Percentiles rank a stretch among this genome's conserved stretches.
Evolutionary conservation across 345 rosid species (phyloP).

Genomic region (Carallia brachiata): DNA sequence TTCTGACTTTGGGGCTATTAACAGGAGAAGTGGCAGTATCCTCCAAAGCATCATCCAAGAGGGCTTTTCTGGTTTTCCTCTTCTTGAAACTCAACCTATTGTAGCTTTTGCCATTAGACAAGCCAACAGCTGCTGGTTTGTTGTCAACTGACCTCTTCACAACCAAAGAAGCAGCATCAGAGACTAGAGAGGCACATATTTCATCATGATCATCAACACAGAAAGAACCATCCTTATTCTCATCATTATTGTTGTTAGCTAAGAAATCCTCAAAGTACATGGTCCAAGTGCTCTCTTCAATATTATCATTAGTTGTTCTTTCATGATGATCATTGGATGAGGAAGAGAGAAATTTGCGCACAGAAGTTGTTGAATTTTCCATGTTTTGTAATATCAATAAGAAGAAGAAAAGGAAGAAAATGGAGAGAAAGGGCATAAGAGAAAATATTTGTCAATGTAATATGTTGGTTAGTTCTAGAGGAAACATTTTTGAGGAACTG

Average conservation of each 20-base stretch:
- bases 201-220: constrained; percentile 10
- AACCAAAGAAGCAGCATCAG: constrained; percentile 47
- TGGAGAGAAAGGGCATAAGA: not conserved
- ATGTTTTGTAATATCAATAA: not conserved
- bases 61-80: constrained; percentile 25
- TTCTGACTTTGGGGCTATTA: constrained; percentile 45
- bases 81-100: constrained; percentile 32
- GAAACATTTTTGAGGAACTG: not conserved
- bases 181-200: constrained; percentile 22
- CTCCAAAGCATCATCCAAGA: constrained; percentile 47
- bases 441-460: not conserved
- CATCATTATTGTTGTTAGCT: constrained; percentile 14
- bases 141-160: constrained; percentile 9
- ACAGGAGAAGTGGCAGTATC: constrained; percentile 63
- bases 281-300: constrained; percentile 64
- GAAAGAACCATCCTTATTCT: constrained; percentile 5
- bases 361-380: constrained; percentile 25
- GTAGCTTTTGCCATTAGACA: constrained; percentile 3
- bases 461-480: constrained; percentile 3
- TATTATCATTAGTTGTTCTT: not conserved
- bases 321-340: constrained; percentile 1
- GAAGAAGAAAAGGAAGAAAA: not conserved
- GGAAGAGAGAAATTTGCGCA: constrained; percentile 2
- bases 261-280: constrained; percentile 51
- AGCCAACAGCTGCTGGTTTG: not conserved